phyloP scores from a whole-genome alignment of 2,329 filamentous ascomycete species.

The Ceratocystis harringtonii region DNA sequence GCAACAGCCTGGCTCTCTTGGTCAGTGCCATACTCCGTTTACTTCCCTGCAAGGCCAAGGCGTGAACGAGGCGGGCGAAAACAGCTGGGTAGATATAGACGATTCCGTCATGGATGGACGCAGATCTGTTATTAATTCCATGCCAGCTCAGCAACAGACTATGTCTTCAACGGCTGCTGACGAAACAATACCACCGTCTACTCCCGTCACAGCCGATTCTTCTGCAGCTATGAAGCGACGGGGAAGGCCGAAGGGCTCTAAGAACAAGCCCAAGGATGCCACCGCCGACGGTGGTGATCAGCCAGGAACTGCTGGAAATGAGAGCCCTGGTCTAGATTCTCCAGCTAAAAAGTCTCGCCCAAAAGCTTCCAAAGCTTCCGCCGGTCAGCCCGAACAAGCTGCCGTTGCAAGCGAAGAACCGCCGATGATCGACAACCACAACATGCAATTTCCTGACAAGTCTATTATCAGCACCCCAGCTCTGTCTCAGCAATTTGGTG shows the following conservation, averaged over 20 bases:
- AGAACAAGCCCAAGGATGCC: slow-evolving; percentile 27
- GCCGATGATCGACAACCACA: slow-evolving; percentile 7
- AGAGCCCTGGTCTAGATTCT: slow-evolving; percentile 5
- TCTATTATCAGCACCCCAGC: slow-evolving; percentile 1
- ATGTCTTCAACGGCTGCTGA: slow-evolving; percentile 5
- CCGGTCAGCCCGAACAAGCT: slow-evolving; percentile 14
- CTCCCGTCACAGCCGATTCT: slow-evolving; percentile 5
- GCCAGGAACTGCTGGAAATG: slow-evolving; percentile 7
- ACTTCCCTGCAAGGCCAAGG: neutral
- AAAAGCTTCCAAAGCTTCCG: slow-evolving; percentile 9
- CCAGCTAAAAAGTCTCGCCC: neutral
- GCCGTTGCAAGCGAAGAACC: slow-evolving; percentile 13
- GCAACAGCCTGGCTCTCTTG: neutral
- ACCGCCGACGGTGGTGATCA: slow-evolving; percentile 7
- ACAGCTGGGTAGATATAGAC: slow-evolving; percentile 13
- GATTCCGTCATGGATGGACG: slow-evolving; percentile 16
- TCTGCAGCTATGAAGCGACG: slow-evolving; percentile 29
- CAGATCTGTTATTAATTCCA: slow-evolving; percentile 25
- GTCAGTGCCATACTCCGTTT: neutral
- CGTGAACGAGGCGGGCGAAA: neutral
- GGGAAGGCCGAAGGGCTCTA: slow-evolving; percentile 40
- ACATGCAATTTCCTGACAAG: slow-evolving; percentile 10
- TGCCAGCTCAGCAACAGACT: slow-evolving; percentile 14
- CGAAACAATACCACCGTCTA: slow-evolving; percentile 7
- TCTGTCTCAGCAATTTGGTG: slow-evolving; percentile 4